A percentile compares a stretch with the other conserved stretches of the same genome.
Evolutionary conservation across 345 rosid genomes (phyloP).

Genomic region (Salix arbutifolia): DNA sequence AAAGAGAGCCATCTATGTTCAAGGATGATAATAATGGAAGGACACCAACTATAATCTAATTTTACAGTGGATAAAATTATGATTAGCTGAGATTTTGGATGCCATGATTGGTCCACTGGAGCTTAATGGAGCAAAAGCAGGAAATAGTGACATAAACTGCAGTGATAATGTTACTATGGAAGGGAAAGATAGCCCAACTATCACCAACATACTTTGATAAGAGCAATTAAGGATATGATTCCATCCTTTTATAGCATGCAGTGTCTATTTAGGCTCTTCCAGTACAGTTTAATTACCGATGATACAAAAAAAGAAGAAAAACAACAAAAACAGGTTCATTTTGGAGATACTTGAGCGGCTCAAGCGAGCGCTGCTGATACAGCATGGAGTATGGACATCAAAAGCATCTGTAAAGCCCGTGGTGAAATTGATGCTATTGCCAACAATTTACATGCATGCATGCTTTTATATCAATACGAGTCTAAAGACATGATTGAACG

Average conservation of each 20-base stretch:
- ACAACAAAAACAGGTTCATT: not conserved
- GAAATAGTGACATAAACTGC: constrained; percentile 74
- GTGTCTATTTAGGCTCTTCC: no score
- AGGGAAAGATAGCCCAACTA: constrained; percentile 63
- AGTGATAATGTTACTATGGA: constrained; percentile 64
- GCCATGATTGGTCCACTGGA: constrained; percentile 47
- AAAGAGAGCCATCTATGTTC: constrained; percentile 49
- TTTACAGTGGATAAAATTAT: constrained; percentile 53
- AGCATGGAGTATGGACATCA: not conserved
- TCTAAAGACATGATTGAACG: no score
- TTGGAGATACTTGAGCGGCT: not conserved
- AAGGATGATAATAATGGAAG: constrained; percentile 35
- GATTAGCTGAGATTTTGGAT: constrained; percentile 44
- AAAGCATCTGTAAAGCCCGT: not conserved
- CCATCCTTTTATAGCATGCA: not conserved
- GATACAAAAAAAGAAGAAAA: not conserved
- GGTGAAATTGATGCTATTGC: not conserved
- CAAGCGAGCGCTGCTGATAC: not conserved
- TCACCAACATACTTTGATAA: constrained; percentile 25
- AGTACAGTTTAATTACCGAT: no score
- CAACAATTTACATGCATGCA: not conserved
- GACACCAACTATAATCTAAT: constrained; percentile 49
- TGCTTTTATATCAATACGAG: not conserved
- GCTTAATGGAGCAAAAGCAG: constrained; percentile 57
- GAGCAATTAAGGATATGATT: not conserved